Base-by-base conservation (phyloP, 148 eudicot species). In the Vaccinium macrocarpon region DNA sequence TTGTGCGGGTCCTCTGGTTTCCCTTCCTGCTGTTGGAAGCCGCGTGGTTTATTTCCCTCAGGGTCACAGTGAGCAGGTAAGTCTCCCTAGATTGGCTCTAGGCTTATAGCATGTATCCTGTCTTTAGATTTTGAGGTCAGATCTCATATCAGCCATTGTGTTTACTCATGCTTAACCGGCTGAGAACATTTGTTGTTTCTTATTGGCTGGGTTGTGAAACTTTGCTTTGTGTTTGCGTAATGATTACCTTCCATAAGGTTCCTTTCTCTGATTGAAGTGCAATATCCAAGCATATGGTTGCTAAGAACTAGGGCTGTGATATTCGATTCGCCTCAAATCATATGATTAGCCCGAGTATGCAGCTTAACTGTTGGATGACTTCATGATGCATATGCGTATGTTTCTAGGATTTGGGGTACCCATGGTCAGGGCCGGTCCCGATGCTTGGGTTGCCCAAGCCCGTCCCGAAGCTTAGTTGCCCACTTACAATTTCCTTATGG, bases 61-160 rank as follows among this genome's bases (percentile, higher is more conserved):
- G 91, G 98, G 98, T 84, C 98, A 95, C 57, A 95, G 98, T 85
- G 98, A 95, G 87, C 98, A 95, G 97, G 98, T 95, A 78, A 62
- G 19, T 80, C 23, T 56, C 10, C 62, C 27, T 62, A 32, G 27
- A 49, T 85, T 78, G 57, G 64, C 42, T 55, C 1, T 77, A 35
- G 13, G 57, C 53, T 55, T 55, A 1, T 77, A 35, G 13, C 52
- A 13, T 75, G 29, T 61, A 18, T 79, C 21, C 27, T 62, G 5
- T 35, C 52, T 48, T 76, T 64, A 78, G 9, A 57, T 38, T 48
- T 48, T 18, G 27, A 51, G 3, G 49, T 25, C 16, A 25, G 51
- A 75, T 56, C 15, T 46, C n/a, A 55, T 48, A 16, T 23, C 48
- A 18, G 51, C 12, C 32, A 18, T 50, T 72, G 29, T 71, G 49